Percentiles rank a stretch among this genome's conserved stretches.
Conservation (phyloP, 2,329 filamentous ascomycete genomes). For the Fusarium verrucosum region DNA sequence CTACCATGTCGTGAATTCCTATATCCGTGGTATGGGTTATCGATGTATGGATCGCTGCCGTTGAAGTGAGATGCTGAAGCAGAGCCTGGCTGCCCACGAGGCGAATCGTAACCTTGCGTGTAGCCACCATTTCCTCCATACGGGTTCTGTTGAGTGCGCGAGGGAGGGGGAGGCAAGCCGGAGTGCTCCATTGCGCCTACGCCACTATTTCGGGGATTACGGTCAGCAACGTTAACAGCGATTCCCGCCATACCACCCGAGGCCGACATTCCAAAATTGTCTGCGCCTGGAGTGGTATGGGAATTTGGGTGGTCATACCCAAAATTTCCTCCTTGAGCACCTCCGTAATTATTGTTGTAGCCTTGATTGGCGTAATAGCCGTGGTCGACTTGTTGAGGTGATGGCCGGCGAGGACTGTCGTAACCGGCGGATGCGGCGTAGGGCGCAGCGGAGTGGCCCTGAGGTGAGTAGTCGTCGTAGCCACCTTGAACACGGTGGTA, state of each 20-base stretch:
- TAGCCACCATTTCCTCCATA: constrained; percentile 40
- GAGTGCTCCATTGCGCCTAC: constrained; percentile 65
- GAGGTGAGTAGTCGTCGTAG: constrained; percentile 35
- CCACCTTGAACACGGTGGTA: constrained; percentile 31
- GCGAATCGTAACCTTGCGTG: constrained; percentile 41
- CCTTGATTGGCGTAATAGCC: constrained; percentile 28
- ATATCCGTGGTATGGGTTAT: constrained; percentile 74
- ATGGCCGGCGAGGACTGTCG: constrained; percentile 36
- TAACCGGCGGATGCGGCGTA: constrained; percentile 36
- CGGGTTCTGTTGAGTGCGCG: constrained; percentile 44
- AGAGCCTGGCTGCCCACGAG: constrained; percentile 25
- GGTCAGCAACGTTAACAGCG: constrained; percentile 71
- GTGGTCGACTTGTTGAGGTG: constrained; percentile 36
- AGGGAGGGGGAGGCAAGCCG: constrained; percentile 52
- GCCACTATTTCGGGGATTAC: constrained; percentile 71
- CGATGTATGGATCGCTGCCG: constrained; percentile 59
- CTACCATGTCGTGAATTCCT: constrained; percentile 55
- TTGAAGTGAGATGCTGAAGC: constrained; percentile 30
- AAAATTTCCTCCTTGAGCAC: constrained; percentile 37
- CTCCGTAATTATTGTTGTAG: constrained; percentile 29
- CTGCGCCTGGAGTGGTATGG: constrained; percentile 65
- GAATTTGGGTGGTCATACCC: constrained; percentile 40
- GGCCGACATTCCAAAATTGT: constrained; percentile 72
- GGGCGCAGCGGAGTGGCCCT: constrained; percentile 25
- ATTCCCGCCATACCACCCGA: constrained; percentile 74